phyloP scores from a whole-genome alignment of 2,329 filamentous ascomycete genomes.

The Xylogone sp. region DNA sequence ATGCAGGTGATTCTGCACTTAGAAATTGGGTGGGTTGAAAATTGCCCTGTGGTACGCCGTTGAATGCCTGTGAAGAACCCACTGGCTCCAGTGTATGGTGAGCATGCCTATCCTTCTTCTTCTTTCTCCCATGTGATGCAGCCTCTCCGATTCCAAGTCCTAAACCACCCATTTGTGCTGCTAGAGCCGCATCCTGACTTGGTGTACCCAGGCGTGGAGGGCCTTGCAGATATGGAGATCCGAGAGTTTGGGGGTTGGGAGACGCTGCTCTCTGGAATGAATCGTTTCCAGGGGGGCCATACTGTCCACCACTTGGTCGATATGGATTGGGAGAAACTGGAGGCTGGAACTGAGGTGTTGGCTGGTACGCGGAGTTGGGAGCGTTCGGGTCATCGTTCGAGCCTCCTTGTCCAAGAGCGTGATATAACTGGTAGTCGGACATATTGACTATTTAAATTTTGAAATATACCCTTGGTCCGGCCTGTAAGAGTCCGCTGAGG shows the following conservation, averaged over 20 bases:
- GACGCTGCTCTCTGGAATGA: slow-evolving; percentile 10
- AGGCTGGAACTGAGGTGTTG: slow-evolving; percentile 52
- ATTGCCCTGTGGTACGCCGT: slow-evolving; percentile 59
- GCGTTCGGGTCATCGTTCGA: slow-evolving; percentile 51
- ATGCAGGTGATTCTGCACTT: slow-evolving; percentile 45
- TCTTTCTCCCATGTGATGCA: slow-evolving; percentile 52
- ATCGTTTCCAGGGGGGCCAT: slow-evolving; percentile 9
- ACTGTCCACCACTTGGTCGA: slow-evolving; percentile 20
- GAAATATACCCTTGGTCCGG: not conserved
- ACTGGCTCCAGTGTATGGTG: slow-evolving; percentile 78
- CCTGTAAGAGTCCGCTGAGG: not conserved
- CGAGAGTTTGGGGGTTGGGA: slow-evolving; percentile 17
- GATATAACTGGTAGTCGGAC: slow-evolving; percentile 54
- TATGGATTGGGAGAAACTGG: slow-evolving; percentile 51
- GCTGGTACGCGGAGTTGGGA: slow-evolving; percentile 46
- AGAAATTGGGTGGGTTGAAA: slow-evolving; percentile 52
- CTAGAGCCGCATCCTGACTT: slow-evolving; percentile 46
- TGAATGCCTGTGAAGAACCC: slow-evolving; percentile 65
- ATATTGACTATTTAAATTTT: slow-evolving; percentile 30
- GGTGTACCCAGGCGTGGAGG: slow-evolving; percentile 30
- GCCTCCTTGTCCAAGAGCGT: slow-evolving; percentile 53
- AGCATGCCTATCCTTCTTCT: slow-evolving; percentile 95
- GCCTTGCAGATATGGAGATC: slow-evolving; percentile 23
- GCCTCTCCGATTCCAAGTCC: slow-evolving; percentile 58
- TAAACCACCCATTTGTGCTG: slow-evolving; percentile 68